Percentiles rank a stretch among this genome's conserved stretches.
Conservation (phyloP, 768 basidiomycete species). For the Galerina marginata region DNA sequence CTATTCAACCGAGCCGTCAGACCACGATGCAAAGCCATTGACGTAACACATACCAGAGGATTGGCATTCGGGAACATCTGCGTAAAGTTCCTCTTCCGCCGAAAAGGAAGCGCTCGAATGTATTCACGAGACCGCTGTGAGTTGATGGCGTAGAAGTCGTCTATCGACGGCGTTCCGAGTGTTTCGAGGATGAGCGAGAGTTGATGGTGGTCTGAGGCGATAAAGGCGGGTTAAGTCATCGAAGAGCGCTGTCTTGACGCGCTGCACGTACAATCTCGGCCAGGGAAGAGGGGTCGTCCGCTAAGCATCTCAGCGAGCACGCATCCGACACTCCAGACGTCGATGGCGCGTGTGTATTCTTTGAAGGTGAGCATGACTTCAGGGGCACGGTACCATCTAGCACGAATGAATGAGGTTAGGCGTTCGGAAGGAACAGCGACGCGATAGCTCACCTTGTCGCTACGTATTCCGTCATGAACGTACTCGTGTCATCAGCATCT, state of each 20-base stretch:
- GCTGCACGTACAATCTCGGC: constrained; percentile 78
- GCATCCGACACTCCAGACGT: constrained; percentile 88
- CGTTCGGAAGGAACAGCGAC: not conserved
- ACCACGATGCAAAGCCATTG: not conserved
- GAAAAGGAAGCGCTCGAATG: constrained; percentile 86
- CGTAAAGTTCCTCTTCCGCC: constrained; percentile 75
- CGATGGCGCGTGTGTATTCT: constrained; percentile 89
- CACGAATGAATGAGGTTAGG: no score
- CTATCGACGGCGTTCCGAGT: constrained; percentile 89
- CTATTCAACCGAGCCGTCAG: constrained; percentile 30
- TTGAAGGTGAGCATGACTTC: constrained; percentile 99
- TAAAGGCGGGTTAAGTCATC: constrained; percentile 9
- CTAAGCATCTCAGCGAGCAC: constrained; percentile 90
- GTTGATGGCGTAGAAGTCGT: constrained; percentile 94
- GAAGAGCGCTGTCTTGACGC: constrained; percentile 5
- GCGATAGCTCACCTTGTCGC: constrained; percentile 73
- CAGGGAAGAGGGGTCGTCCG: constrained; percentile 93
- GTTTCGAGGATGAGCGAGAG: constrained; percentile 91
- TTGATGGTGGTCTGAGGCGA: constrained; percentile 83
- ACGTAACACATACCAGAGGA: constrained; percentile 52
- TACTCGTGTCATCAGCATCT: constrained; percentile 77
- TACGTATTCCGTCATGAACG: constrained; percentile 93
- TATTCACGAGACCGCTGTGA: constrained; percentile 82
- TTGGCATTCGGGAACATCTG: constrained; percentile 79
- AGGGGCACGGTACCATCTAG: constrained; percentile 94